A percentile compares a stretch with the other conserved stretches of the same genome.
Evolutionary conservation across 345 rosid genomes (phyloP).

Genomic region (Salix brachista): DNA sequence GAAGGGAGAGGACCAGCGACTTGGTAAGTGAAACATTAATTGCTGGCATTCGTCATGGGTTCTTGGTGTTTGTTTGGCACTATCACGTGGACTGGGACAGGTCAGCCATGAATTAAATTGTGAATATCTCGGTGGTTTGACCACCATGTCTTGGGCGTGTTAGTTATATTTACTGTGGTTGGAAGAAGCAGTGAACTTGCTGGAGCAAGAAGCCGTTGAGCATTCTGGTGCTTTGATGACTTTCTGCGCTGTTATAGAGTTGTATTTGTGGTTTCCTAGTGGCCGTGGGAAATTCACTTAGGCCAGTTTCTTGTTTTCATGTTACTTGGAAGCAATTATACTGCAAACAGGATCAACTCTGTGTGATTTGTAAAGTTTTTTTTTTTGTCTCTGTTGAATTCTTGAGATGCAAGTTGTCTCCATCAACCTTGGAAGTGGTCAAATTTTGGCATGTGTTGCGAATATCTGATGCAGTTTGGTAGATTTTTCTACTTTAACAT

Average conservation of each 20-base stretch:
- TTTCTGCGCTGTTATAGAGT: background rate
- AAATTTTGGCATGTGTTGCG: background rate
- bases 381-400: background rate
- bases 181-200: background rate
- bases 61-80: background rate
- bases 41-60: background rate
- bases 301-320: background rate
- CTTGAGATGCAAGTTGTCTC: background rate
- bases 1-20: background rate
- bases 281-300: background rate
- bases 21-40: constrained; percentile 12
- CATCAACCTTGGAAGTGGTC: background rate
- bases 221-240: background rate
- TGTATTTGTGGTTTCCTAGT: background rate
- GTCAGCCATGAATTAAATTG: background rate
- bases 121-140: background rate
- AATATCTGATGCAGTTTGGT: background rate
- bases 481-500: background rate
- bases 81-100: background rate
- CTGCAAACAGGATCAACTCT: background rate
- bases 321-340: background rate
- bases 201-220: background rate
- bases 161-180: background rate
- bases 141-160: background rate
- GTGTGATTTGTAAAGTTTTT: background rate